These are phyloP conservation scores for Tolypocladium guangdongense DNA, from an alignment of 2,329 filamentous ascomycete genomes.

Conservation along the genomic window DNA sequence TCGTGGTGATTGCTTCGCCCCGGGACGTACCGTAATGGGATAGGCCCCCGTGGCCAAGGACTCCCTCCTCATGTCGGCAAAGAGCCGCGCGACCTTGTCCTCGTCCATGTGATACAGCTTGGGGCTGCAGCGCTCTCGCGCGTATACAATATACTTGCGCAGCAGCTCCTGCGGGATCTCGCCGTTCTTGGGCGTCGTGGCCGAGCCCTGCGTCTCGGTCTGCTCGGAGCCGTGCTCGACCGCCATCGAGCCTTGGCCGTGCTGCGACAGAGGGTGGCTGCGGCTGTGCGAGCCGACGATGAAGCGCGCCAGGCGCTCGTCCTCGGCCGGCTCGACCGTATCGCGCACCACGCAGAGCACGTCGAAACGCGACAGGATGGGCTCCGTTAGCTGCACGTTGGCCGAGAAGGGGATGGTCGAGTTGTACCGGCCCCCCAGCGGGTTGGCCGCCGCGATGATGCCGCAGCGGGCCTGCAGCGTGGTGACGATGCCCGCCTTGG, in stretches of 20 bases:
- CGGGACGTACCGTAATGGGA: conserved; percentile 76
- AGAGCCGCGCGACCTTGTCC: conserved; percentile 88
- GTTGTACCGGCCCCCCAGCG: conserved; percentile 92
- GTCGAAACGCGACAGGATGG: conserved; percentile 95
- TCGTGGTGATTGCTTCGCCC: not conserved
- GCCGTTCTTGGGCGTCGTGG: conserved; percentile 29
- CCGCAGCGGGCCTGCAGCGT: conserved; percentile 92
- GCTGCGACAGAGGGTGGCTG: conserved; percentile 60
- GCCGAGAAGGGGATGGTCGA: conserved; percentile 90
- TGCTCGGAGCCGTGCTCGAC: conserved; percentile 45
- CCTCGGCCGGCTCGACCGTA: conserved; percentile 83
- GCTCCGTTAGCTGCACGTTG: conserved; percentile 94
- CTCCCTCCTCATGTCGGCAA: conserved; percentile 92
- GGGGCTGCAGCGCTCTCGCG: conserved; percentile 75
- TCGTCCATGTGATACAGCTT: conserved; percentile 97
- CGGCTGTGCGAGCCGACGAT: conserved; percentile 90
- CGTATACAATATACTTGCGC: conserved; percentile 94
- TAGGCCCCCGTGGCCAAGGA: conserved; percentile 90
- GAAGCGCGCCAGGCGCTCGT: conserved; percentile 87
- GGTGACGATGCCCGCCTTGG: conserved; percentile 95
- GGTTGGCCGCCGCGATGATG: conserved; percentile 93
- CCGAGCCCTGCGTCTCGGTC: conserved; percentile 22
- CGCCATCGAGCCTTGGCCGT: conserved; percentile 45
- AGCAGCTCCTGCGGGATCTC: conserved; percentile 86
- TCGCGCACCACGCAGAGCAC: conserved; percentile 94